A percentile compares a stretch with the other conserved stretches of the same genome.
Evolutionary conservation across 2,329 filamentous ascomycete genomes (phyloP).

Genomic region (Botrytis galanthina): DNA sequence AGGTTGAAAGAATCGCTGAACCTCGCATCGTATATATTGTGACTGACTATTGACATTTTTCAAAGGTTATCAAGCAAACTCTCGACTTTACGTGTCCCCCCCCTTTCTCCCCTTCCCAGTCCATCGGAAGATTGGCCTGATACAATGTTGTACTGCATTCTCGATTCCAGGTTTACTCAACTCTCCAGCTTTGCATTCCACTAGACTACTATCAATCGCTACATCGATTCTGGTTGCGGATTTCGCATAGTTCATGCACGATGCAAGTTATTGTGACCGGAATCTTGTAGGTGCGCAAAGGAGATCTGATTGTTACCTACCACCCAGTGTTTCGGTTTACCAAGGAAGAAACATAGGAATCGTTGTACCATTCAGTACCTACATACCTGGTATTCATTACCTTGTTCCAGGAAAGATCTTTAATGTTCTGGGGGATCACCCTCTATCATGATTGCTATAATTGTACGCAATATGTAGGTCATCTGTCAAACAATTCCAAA

Average conservation of each 20-base stretch:
- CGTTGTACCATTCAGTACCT: background rate
- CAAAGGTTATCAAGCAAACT: background rate
- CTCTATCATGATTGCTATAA: background rate
- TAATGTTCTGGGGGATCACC: background rate
- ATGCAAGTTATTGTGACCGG: background rate
- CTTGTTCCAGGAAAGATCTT: background rate
- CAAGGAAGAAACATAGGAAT: background rate
- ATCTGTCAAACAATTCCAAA: conserved; percentile 1
- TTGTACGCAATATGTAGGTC: conserved; percentile 1
- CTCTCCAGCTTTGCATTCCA: background rate
- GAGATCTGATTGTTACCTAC: background rate
- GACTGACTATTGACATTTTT: background rate
- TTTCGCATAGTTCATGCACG: background rate
- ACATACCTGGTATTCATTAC: background rate
- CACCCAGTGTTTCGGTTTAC: background rate
- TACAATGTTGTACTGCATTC: background rate
- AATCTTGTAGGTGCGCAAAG: background rate
- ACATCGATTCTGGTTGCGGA: background rate
- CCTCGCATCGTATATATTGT: background rate
- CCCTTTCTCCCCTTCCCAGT: background rate
- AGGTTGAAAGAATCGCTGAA: background rate
- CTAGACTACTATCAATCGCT: background rate
- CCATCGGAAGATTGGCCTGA: background rate
- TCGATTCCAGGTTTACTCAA: too few species aligned
- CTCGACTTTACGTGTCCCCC: background rate